These are phyloP conservation scores for Aspergillus ochraceoroseus DNA, from an alignment of 2,329 filamentous ascomycete genomes.

Conservation along the genomic window DNA sequence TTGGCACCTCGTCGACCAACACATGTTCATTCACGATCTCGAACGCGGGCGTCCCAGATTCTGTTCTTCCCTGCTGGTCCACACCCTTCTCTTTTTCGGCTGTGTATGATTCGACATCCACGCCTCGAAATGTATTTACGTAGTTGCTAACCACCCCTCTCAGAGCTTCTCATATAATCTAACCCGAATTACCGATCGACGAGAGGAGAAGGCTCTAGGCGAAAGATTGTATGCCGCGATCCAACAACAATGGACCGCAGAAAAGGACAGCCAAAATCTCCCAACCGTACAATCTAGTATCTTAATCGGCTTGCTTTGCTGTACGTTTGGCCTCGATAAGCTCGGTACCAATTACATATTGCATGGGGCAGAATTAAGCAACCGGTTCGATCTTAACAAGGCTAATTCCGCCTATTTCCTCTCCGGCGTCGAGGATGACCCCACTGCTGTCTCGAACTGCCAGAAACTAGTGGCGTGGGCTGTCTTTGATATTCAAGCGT, in stretches of 20 bases:
- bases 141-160: slow-evolving; percentile 2
- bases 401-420: slow-evolving; percentile 13
- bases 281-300: slow-evolving; percentile 23
- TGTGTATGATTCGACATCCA: slow-evolving; percentile 16
- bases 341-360: slow-evolving; percentile 24
- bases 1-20: slow-evolving; percentile 24
- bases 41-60: slow-evolving; percentile 16
- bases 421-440: slow-evolving; percentile 4
- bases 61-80: slow-evolving; percentile 22
- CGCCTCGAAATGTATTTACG: neutral
- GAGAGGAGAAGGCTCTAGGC: slow-evolving; percentile 21
- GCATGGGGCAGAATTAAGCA: slow-evolving; percentile 18
- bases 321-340: slow-evolving; percentile 25
- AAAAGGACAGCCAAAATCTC: slow-evolving; percentile 14
- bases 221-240: slow-evolving; percentile 22
- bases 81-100: slow-evolving; percentile 23
- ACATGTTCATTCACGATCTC: slow-evolving; percentile 21
- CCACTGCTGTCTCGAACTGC: slow-evolving; percentile 9
- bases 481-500: slow-evolving; percentile 25
- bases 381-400: slow-evolving; percentile 12
- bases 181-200: slow-evolving; percentile 22
- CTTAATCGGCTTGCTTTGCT: slow-evolving; percentile 23
- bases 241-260: slow-evolving; percentile 20
- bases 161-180: slow-evolving; percentile 25
- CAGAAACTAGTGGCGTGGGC: slow-evolving; percentile 24